Evolutionary conservation across 2,329 filamentous ascomycete species (phyloP), one percentile per base, ranked within the genome.

Genomic region (Penicillium sp.): DNA sequence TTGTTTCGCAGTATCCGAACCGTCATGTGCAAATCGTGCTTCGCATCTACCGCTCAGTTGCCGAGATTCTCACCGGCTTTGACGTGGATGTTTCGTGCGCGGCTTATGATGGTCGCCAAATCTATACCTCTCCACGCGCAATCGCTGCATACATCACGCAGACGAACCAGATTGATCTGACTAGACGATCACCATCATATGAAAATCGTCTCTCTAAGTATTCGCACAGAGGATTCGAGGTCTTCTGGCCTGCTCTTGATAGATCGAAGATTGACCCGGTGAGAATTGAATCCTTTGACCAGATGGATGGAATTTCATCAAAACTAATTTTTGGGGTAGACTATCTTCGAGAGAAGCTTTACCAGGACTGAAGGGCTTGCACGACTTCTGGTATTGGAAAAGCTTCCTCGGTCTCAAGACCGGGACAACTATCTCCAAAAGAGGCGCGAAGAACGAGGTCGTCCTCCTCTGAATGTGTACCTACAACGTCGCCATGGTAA

Each of bases 151-250:
- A 88, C 72, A 87, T 93, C 69, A 93, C 90, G 0, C 91, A 96
- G 73, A 82, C 85, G 69, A 95, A 96, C 66, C 87, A 87, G 3
- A 81, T 95, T 58, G 91, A 96, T 68, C 80, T 96, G 36, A 87
- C 84, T 4, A 84, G 91, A 21, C 85, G 91, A 41, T 93, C 89
- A 19, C 90, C 91, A 0, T 94, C 90, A 0, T 96, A 96, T 65
- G 91, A 96, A 69, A 95, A 91, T 63, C 86, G 91, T 10, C 81
- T 95, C 13, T 90, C 89, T 16, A 95, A 95, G 72, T 93, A 96
- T 72, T 89, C 88, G 15, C 89, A 89, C 68, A 81, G 91, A 43
- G 90, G 90, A 16, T 96, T 96, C 62, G 91, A 96, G 72, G 84
- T 93, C 0, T 88, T 89, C 70, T 96, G 90, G 86, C 82, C 87